Evolutionary conservation across 495 filamentous ascomycete species (phyloP).

Genomic region (Haplographium delicatum): DNA sequence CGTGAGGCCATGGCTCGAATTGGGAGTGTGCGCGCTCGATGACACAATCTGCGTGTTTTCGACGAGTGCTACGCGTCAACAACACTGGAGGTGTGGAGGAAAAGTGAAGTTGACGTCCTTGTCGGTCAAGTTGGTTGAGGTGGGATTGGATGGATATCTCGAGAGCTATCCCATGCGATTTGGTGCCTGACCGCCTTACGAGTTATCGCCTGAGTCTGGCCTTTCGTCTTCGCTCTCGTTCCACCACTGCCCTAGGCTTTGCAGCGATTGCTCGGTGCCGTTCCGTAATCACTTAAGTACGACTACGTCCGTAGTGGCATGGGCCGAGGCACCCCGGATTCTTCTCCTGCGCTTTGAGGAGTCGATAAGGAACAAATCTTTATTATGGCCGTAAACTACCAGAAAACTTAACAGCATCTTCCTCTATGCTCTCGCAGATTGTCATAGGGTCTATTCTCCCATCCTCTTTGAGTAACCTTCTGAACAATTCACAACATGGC

Average conservation of each 20-base stretch:
- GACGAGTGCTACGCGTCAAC: neutral
- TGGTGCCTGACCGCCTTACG: slow-evolving; percentile 3
- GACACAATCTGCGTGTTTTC: slow-evolving; percentile 12
- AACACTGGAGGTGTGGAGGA: neutral
- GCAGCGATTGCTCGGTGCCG: too few relatives aligned
- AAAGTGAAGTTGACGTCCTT: neutral
- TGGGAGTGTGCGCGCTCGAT: neutral
- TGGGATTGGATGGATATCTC: too few relatives aligned
- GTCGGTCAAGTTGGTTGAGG: neutral
- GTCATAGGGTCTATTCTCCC: slow-evolving; percentile 3
- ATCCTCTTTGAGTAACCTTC: neutral
- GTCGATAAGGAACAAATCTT: too few relatives aligned
- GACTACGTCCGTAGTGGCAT: too few relatives aligned
- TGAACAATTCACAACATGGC: slow-evolving; percentile 43
- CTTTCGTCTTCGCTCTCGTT: neutral
- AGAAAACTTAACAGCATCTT: too few relatives aligned
- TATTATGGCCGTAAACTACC: too few relatives aligned
- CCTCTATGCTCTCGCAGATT: neutral
- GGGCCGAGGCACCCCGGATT: too few relatives aligned
- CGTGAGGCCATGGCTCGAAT: slow-evolving; percentile 54
- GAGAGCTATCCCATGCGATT: neutral
- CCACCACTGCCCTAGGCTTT: too few relatives aligned
- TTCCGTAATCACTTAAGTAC: too few relatives aligned
- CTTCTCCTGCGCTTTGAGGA: too few relatives aligned
- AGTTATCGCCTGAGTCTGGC: too few relatives aligned